A percentile compares a stretch with the other conserved stretches of the same genome.
These are phyloP conservation scores for Acorus calamus DNA, from an alignment of 106 monocot species.

Conservation along the genomic window DNA sequence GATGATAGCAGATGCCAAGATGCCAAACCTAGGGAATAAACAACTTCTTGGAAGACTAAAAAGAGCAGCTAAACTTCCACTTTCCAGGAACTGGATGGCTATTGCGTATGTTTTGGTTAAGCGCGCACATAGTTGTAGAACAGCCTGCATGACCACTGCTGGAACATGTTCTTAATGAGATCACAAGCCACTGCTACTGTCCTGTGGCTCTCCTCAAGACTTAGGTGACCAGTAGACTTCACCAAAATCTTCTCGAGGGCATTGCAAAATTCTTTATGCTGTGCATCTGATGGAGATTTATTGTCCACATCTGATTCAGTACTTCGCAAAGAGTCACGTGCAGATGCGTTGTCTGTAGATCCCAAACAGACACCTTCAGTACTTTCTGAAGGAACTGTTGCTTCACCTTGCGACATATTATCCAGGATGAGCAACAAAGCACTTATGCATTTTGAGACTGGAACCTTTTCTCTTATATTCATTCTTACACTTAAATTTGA, in stretches of 20 bases:
- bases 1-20: conserved; percentile 53
- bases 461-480: conserved; percentile 15
- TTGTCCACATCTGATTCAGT: conserved; percentile 14
- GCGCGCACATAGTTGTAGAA: conserved; percentile 57
- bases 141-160: conserved; percentile 53
- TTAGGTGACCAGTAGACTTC: conserved; percentile 53
- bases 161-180: conserved; percentile 48
- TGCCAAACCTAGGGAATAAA: conserved; percentile 68
- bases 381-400: conserved; percentile 20
- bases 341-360: conserved; percentile 18
- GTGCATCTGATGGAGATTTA: conserved; percentile 15
- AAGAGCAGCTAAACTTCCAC: conserved; percentile 43
- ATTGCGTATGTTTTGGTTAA: conserved; percentile 58
- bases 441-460: conserved; percentile 39
- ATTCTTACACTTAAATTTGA: conserved; percentile 17
- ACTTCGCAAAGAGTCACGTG: conserved; percentile 14
- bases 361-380: conserved; percentile 16
- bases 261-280: conserved; percentile 20
- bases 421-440: conserved; percentile 52
- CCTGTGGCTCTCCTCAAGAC: conserved; percentile 40
- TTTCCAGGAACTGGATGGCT: conserved; percentile 52
- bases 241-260: conserved; percentile 48
- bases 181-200: conserved; percentile 40
- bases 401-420: conserved; percentile 40
- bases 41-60: conserved; percentile 49